These are phyloP conservation scores for Phytopythium kandeliae DNA, from an alignment of 352 stramenopile genomes.

Conservation along the genomic window DNA sequence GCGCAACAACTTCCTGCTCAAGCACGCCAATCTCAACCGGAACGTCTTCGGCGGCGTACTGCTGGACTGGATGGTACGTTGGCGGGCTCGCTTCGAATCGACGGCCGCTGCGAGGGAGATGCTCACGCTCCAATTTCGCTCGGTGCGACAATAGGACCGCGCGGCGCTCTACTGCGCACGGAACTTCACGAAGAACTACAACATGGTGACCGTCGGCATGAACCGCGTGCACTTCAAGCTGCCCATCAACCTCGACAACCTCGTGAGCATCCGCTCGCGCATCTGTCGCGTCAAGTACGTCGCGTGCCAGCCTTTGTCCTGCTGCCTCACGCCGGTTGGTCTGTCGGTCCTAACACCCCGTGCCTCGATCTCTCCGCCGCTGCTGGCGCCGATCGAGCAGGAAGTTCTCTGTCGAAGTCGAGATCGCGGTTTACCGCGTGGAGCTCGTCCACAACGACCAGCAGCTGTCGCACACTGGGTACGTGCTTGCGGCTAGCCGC, in stretches of 20 bases:
- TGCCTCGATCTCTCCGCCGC: neutral
- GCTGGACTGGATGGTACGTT: conserved; percentile 25
- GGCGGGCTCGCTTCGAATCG: too few relatives aligned
- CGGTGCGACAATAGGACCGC: conserved; percentile 13
- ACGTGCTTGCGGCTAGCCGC: too few relatives aligned
- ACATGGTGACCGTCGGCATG: conserved; percentile 43
- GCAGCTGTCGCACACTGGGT: conserved; percentile 27
- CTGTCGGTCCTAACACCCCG: neutral
- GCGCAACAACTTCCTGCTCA: conserved; percentile 38
- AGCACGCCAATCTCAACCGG: conserved; percentile 43
- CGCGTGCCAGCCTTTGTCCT: neutral
- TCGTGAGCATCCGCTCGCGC: conserved; percentile 41
- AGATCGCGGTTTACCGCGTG: conserved; percentile 29
- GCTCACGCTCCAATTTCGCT: neutral
- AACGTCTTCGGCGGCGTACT: conserved; percentile 45
- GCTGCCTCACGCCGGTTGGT: neutral
- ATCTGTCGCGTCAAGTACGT: conserved; percentile 36
- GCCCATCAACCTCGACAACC: conserved; percentile 31
- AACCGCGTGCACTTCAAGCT: conserved; percentile 57
- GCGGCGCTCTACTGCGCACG: conserved; percentile 34
- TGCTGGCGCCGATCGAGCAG: conserved; percentile 3
- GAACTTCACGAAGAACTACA: conserved; percentile 45
- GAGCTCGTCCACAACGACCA: conserved; percentile 10
- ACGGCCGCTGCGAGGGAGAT: neutral
- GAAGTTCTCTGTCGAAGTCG: conserved; percentile 30